Conservation (phyloP, 2,329 filamentous ascomycete genomes). For the Cytospora leucostoma region DNA sequence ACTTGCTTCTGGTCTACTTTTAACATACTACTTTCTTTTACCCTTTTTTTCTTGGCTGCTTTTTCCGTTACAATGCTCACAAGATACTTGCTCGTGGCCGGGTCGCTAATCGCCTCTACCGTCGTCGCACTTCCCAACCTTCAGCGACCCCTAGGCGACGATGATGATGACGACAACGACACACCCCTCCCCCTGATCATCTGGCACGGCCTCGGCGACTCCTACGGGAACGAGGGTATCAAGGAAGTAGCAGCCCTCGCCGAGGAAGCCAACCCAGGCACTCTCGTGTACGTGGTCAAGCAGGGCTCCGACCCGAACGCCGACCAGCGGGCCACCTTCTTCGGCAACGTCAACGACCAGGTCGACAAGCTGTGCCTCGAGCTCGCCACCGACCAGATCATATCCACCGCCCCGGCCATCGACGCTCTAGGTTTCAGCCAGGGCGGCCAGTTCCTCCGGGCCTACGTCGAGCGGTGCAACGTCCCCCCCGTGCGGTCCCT, state of each 20-base stretch:
- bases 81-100: conserved; percentile 34
- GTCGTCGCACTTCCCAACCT: conserved; percentile 35
- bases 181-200: conserved; percentile 86
- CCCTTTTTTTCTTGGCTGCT: not conserved
- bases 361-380: conserved; percentile 75
- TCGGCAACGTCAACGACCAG: conserved; percentile 85
- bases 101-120: conserved; percentile 38
- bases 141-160: conserved; percentile 25
- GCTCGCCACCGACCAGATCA: conserved; percentile 73
- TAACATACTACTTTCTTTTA: not conserved
- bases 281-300: conserved; percentile 78
- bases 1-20: not conserved
- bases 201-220: conserved; percentile 85
- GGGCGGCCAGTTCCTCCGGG: conserved; percentile 93
- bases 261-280: conserved; percentile 74
- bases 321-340: conserved; percentile 84
- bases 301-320: conserved; percentile 64
- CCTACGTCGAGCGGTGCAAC: conserved; percentile 86
- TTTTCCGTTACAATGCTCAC: conserved; percentile 27
- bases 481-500: conserved; percentile 72
- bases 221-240: conserved; percentile 75
- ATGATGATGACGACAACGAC: conserved; percentile 49
- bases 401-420: conserved; percentile 78
- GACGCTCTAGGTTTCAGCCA: conserved; percentile 95
- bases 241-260: conserved; percentile 70